Base-by-base conservation (phyloP, 164 flowering plant species). In the Vitis rotundifolia region DNA sequence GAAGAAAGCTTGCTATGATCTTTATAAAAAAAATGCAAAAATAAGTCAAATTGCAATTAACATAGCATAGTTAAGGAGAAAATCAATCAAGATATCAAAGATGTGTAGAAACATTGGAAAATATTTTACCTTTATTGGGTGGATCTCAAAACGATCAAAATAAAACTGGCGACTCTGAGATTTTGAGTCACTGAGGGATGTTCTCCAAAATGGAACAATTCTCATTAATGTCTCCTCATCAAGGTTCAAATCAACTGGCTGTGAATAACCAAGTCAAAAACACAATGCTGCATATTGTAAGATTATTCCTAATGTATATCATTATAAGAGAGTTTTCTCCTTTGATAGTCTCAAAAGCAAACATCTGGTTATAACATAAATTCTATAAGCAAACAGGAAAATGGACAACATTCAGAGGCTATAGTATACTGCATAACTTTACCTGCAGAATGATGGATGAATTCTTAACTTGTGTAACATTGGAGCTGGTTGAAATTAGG, bases 171-270 rank as follows among this genome's bases (percentile, higher is more conserved):
- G 85, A 80, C 96, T 88, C 48, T 54, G 86, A 53, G 84, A 67
- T 63, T 71, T 84, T 69, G 93, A 76, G 65, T 82, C 79, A 82
- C 86, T 85, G 11, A 92, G 89, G 66, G 99, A 95, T 68, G 81
- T 80, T 81, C 99, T 85, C 97, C 96, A 95, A 79, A 95, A 95
- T 62, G 97, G 88, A 64, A 86, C 97, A 59, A 91, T 76, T 81
- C 73, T 91, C 96, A 91, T 90, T 49, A 95, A 74, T 28, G 99
- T 91, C 75, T 92, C 99, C 87, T 95, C 99, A 70, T 95, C 99
- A 68, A 95, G 75, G 77, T 89, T 91, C 78, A 95, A 76, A 82
- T 89, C 88, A 71, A 95, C 49, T 37, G 99, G 98, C 98, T 95
- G 92, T 44, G 29, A 69, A 59, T 64, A 29, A 57, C 51, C 1